Percentiles rank a stretch among this genome's conserved stretches.
phyloP scores from a whole-genome alignment of 192 early-diverging fungal genomes.

The Coemansia sp. region DNA sequence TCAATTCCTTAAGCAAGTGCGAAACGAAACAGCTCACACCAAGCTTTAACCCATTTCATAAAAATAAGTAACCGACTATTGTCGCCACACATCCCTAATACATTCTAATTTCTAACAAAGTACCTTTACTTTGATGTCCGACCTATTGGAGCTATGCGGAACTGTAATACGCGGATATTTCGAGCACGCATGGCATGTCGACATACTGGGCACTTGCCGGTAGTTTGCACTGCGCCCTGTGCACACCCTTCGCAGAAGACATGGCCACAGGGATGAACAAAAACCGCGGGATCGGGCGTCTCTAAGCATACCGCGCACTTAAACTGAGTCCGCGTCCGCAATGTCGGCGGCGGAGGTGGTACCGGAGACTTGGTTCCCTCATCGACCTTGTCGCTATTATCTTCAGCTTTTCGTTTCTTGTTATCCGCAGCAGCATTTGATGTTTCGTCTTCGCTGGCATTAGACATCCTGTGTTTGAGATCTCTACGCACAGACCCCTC shows the following conservation, averaged over 20 bases:
- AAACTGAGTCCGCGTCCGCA: constrained; percentile 40
- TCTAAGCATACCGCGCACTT: constrained; percentile 55
- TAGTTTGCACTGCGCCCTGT: constrained; percentile 40
- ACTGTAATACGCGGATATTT: constrained; percentile 50
- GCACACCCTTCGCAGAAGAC: constrained; percentile 47
- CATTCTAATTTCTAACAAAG: not conserved
- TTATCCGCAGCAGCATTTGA: not conserved
- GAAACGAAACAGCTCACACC: constrained; percentile 78
- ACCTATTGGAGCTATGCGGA: constrained; percentile 36
- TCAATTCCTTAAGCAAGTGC: constrained; percentile 90
- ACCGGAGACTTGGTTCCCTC: not conserved
- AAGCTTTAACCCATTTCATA: constrained; percentile 10
- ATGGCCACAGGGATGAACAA: constrained; percentile 53
- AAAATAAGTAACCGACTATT: not conserved
- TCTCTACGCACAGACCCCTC: not conserved
- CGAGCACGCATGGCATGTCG: constrained; percentile 41
- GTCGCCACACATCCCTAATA: not conserved
- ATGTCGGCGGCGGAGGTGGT: not conserved
- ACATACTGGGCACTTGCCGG: constrained; percentile 22
- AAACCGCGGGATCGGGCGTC: constrained; percentile 50
- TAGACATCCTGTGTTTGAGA: constrained; percentile 4
- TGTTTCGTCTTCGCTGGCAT: not conserved
- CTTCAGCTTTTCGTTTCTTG: constrained; percentile 1
- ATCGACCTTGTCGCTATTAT: not conserved
- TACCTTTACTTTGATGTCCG: constrained; percentile 5